Conservation (phyloP, 768 basidiomycete genomes). For the Favolaschia claudopus region DNA sequence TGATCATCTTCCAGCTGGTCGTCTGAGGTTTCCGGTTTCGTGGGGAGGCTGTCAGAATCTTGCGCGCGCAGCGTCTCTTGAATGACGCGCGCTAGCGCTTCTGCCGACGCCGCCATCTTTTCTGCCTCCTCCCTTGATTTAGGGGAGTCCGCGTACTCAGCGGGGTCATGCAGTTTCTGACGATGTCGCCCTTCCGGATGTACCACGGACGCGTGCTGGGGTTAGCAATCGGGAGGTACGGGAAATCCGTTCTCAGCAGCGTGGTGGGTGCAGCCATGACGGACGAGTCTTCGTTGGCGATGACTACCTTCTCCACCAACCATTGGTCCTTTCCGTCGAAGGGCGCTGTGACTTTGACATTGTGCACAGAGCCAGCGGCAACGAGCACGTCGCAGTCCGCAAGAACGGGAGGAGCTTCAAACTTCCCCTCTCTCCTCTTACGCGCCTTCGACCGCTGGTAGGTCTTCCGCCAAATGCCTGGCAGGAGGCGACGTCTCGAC, state of each 20-base stretch:
- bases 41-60: no score
- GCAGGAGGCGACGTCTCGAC: no score
- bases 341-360: not conserved
- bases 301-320: no score
- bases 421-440: no score
- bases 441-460: no score
- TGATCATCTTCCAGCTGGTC: slow-evolving; percentile 11
- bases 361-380: not conserved
- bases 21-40: no score
- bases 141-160: not conserved
- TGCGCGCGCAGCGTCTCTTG: no score
- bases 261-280: slow-evolving; percentile 8
- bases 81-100: no score
- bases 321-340: not conserved
- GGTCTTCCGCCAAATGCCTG: no score
- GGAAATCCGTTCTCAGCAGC: not conserved
- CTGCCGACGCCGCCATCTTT: not conserved
- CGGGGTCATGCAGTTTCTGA: not conserved
- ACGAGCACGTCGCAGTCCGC: not conserved
- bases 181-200: slow-evolving; percentile 5
- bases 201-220: not conserved
- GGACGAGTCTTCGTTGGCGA: not conserved
- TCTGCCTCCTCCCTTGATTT: not conserved
- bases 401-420: no score
- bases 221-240: slow-evolving; percentile 5